Evolutionary conservation across 345 rosid species (phyloP), one percentile per base, ranked within the genome.

Genomic region (Rhizophora mangle): DNA sequence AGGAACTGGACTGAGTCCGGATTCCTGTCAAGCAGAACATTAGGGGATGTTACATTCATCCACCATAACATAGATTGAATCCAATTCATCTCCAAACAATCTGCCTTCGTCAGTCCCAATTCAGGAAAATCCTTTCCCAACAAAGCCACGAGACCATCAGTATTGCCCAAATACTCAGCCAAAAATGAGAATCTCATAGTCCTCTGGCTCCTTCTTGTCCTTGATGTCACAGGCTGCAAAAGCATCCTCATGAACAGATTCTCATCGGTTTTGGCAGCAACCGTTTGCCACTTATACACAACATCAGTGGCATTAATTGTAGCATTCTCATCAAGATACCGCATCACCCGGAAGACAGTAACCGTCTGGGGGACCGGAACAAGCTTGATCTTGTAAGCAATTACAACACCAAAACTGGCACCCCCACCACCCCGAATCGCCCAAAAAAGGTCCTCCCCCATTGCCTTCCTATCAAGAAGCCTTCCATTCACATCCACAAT

Each of bases 381-480:
- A 8, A 88, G 87, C 52, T 84, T 80, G 51, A 88, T 59, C 62
- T 82, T 81, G 62, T 81, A 88, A 0, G 88, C 60, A 21, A 88
- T 71, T 1, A 88, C 62, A 22, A 84, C 90, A 24, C 85, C 85
- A 46, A 72, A 88, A 78, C 93, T 88, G 0, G 72, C 88, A 36
- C 82, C 93, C 0, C 93, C 93, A 0, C 93, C 88, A 6, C 93
- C 93, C 9, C 80, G 49, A 13, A 85, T 83, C 0, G 93, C 90
- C 90, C 88, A 87, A 34, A 87, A 87, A 2, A 85, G 81, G 75
- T 83, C 88, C 65, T 81, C 88, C 3, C 88, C 91, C 91, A 87
- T 87, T 3, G 64, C 31, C 39, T 71, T 77, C 49, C 89, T 72
- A 21, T 87, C 84, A n/a, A 82, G 61, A 65, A 86, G 37, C 11